Base-by-base conservation (phyloP, 1,139 yeast species). In the Yarrowia galli region DNA sequence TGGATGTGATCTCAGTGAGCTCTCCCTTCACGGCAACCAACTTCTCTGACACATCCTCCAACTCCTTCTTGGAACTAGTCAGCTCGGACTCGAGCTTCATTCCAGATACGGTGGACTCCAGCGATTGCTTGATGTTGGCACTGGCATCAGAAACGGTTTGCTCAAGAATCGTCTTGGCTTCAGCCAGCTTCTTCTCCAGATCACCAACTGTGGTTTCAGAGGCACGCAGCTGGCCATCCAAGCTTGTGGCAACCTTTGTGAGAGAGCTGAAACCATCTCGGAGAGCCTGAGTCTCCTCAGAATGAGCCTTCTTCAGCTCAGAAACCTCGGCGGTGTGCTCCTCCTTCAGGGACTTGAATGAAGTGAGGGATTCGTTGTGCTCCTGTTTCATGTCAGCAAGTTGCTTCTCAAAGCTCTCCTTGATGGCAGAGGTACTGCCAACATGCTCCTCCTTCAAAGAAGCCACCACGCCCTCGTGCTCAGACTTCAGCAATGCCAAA, bases 31-130 rank as follows among this genome's bases (percentile, higher is more conserved):
- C 60, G 2, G 25, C 18, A 18, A 23, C 20, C 5, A 56, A 18
- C 49, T 56, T 56, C 49, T n/a, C 48, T 25, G 38, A 7, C 13
- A 42, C 48, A 13, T 25, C 38, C 15, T 25, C 38, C 13, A 56
- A 25, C 18, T 54, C 45, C 32, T 36, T 38, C 60, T 36, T 16
- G n/a, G 45, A 36, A 12, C 20, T 12, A 5, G 22, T 35, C 2
- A 54, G n/a, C 3, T 54, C 60, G 16, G 46, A 54, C 22, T 56
- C 63, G 4, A 40, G 48, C 18, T 42, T 40, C 63, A 56, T n/a
- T 7, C 48, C 38, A 25, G 48, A n/a, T 5, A 25, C 38, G 1
- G 48, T 25, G 18, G 48, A 56, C n/a, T 32, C 63, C 49, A 40
- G 9, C 23, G 48, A 25, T 16, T 25, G 10, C 38, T 56, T 25